A percentile compares a stretch with the other conserved stretches of the same genome.
These are phyloP conservation scores for Corrigiola litoralis DNA, from an alignment of 179 eudicot genomes.

Conservation along the genomic window DNA sequence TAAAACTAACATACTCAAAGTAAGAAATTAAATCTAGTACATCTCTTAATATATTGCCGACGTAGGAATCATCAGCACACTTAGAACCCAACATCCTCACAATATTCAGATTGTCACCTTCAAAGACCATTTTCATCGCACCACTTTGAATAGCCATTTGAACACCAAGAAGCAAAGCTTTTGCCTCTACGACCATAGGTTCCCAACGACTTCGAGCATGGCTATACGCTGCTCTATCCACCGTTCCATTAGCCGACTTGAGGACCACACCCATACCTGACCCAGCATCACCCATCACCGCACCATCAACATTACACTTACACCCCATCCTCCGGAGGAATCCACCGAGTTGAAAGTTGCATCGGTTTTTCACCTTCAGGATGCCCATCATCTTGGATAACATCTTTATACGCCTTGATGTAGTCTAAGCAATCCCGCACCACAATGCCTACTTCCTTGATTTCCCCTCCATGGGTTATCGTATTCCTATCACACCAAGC, in stretches of 20 bases:
- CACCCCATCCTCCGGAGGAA: not conserved
- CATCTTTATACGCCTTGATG: not conserved
- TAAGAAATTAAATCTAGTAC: too few relatives aligned
- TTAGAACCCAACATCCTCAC: too few relatives aligned
- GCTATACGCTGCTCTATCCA: not conserved
- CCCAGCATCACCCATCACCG: not conserved
- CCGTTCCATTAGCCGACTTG: not conserved
- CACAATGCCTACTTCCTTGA: too few relatives aligned
- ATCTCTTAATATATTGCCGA: too few relatives aligned
- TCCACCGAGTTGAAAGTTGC: too few relatives aligned
- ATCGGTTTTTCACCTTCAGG: not conserved
- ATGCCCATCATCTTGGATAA: not conserved
- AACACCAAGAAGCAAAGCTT: not conserved
- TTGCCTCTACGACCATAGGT: not conserved
- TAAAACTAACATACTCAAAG: too few relatives aligned
- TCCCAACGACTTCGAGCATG: not conserved
- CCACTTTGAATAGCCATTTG: not conserved
- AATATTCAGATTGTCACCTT: too few relatives aligned
- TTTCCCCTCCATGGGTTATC: too few relatives aligned
- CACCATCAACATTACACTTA: not conserved
- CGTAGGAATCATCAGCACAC: too few relatives aligned
- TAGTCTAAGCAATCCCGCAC: too few relatives aligned
- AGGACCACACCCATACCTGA: not conserved
- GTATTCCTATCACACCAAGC: too few relatives aligned
- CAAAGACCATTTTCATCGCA: not conserved